Base-by-base conservation (phyloP, 2,329 filamentous ascomycete species). In the Gnomoniopsis sp. region DNA sequence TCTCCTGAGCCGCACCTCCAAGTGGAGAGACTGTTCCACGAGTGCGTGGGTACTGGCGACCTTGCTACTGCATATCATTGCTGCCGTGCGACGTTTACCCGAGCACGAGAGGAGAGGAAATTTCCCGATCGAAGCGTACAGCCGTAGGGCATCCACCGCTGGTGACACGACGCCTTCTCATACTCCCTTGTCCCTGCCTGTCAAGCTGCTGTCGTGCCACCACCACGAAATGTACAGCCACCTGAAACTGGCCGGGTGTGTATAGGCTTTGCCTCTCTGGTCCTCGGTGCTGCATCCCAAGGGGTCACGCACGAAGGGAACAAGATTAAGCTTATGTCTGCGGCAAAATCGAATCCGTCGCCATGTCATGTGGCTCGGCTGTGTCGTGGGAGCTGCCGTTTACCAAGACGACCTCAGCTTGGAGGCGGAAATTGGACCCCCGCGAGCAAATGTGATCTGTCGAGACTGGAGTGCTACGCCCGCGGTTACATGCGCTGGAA, bases 111-210 rank as follows among this genome's bases (percentile, higher is more conserved):
- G 65, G 66, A 53, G 49, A 58, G 61, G 54, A 62, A 62, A 63
- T 49, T 57, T 62, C 69, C 71, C 71, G 69, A 69, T 70, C 70
- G 64, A 69, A 69, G 72, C 69, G 68, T 63, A 70, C 67, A 71
- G 64, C 71, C 70, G 70, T 54, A 50, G 58, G 43, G 53, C 55
- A 55, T 65, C 63, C 64, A 65, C 62, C 61, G 55, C 63, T 62
- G 22, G 66, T 67, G 60, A 57, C 64, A 67, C 67, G 56, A 51
- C 62, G 47, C 60, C 23, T 59, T 59, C 53, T 58, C 52, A 62
- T 49, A 55, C 61, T 54, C 58, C 62, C 59, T 54, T 49, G 54
- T 61, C 57, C 60, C 48, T 67, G 62, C 69, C 68, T 71, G 68
- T 70, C 68, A 70, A 68, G 61, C 67, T 66, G 61, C 63, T 69